Evolutionary conservation across 495 filamentous ascomycete genomes (phyloP).

Genomic region (Stereocaulon alpinum): DNA sequence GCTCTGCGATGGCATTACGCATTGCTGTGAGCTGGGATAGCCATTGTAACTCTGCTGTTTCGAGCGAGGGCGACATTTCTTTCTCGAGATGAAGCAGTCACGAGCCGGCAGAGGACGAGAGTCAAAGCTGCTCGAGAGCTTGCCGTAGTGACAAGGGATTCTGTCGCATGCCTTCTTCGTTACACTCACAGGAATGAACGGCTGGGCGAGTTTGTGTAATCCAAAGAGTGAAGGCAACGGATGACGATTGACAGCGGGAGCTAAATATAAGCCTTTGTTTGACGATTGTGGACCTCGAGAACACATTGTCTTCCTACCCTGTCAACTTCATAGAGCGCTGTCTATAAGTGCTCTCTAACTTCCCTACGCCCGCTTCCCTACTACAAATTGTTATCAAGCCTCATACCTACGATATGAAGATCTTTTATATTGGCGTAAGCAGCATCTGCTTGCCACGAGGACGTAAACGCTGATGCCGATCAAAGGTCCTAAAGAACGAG

Average conservation of each 20-base stretch:
- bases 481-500: conserved; percentile 72
- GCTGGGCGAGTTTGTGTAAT: neutral
- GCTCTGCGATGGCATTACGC: conserved; percentile 59
- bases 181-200: neutral
- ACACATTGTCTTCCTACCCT: neutral
- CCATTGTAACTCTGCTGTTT: conserved; percentile 52
- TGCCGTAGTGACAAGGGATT: too few species aligned
- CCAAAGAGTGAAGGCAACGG: neutral
- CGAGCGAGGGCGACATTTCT: conserved; percentile 15
- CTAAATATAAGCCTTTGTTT: conserved; percentile 12
- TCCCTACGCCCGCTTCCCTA: neutral
- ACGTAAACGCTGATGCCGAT: conserved; percentile 14
- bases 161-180: neutral
- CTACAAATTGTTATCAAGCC: neutral
- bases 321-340: neutral
- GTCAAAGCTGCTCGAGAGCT: too few species aligned
- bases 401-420: conserved; percentile 58
- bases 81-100: neutral
- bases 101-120: too few species aligned
- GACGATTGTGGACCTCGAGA: neutral
- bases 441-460: conserved; percentile 5
- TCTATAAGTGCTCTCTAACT: neutral
- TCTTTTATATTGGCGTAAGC: conserved; percentile 84
- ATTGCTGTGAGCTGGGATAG: conserved; percentile 59
- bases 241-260: conserved; percentile 21